Conservation (phyloP, 2,329 filamentous ascomycete species). For the Dendrostoma leiphaemia region DNA sequence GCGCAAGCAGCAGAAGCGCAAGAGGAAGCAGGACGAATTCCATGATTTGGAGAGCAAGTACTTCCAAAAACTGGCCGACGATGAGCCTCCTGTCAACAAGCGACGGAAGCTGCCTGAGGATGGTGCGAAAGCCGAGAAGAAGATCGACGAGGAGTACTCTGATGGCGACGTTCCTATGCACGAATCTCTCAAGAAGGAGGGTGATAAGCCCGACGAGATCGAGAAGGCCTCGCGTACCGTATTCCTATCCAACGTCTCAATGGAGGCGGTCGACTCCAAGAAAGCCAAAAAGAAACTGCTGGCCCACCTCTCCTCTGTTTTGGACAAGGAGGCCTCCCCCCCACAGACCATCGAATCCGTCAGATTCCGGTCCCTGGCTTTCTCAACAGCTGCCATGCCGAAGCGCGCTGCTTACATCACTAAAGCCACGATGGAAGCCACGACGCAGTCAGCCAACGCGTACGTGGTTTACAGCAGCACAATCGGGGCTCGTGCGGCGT, state of each 20-base stretch:
- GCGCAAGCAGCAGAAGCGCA: conserved; percentile 58
- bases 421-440: conserved; percentile 85
- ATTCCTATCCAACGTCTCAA: conserved; percentile 89
- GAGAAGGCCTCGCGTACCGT: conserved; percentile 88
- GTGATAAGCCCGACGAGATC: conserved; percentile 60
- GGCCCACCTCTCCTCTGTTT: conserved; percentile 74
- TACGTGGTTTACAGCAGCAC: conserved; percentile 85
- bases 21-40: conserved; percentile 61
- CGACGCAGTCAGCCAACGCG: conserved; percentile 89
- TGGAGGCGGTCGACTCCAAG: conserved; percentile 78
- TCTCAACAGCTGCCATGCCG: conserved; percentile 71
- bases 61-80: conserved; percentile 61
- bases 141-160: conserved; percentile 38
- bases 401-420: conserved; percentile 95
- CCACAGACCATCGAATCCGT: conserved; percentile 82
- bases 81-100: conserved; percentile 51
- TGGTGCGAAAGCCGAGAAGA: conserved; percentile 41
- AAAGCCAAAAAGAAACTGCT: conserved; percentile 74
- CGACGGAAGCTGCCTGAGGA: conserved; percentile 42
- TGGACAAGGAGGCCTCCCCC: conserved; percentile 50
- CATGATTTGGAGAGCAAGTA: conserved; percentile 72
- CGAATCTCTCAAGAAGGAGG: conserved; percentile 52
- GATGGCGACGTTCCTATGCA: conserved; percentile 50
- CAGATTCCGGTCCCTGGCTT: conserved; percentile 91
- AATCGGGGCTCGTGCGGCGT: conserved; percentile 72